Evolutionary conservation across 257 asterid genomes (phyloP).

Genomic region (Linderniella brevidens): DNA sequence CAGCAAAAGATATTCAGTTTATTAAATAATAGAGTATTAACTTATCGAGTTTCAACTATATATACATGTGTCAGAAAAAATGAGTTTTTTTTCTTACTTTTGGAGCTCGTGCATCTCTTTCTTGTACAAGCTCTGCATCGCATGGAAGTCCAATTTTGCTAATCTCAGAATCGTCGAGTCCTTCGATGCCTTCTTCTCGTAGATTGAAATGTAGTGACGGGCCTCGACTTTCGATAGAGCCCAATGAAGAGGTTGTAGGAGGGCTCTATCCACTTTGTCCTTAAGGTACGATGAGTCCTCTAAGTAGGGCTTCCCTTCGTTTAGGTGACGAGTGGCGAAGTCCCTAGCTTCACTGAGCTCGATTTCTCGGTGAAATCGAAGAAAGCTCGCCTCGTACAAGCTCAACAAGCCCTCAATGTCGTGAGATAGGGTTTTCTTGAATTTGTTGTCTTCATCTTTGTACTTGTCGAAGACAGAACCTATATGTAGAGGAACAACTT

Average conservation of each 20-base stretch:
- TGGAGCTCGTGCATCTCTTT: not conserved
- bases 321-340: slow-evolving; percentile 1
- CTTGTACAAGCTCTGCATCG: slow-evolving; percentile 4
- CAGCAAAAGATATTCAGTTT: no score
- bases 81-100: not conserved
- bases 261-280: slow-evolving; percentile 4
- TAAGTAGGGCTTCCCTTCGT: not conserved
- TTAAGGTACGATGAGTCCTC: not conserved
- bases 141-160: not conserved
- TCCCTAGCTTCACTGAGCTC: slow-evolving; percentile 12
- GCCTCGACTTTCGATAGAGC: not conserved
- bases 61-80: not conserved
- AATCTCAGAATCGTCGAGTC: not conserved
- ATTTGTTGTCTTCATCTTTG: slow-evolving; percentile 2
- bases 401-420: slow-evolving; percentile 12
- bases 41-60: not conserved
- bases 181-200: not conserved
- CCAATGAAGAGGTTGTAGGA: not conserved
- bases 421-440: not conserved
- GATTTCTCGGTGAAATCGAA: slow-evolving; percentile 13
- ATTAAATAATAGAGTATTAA: no score
- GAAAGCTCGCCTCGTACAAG: slow-evolving; percentile 16
- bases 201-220: not conserved
- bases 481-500: not conserved
- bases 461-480: slow-evolving; percentile 6